Evolutionary conservation across 129 eudicot species (phyloP), one percentile per base, ranked within the genome.

Genomic region (Sambucus nigra): DNA sequence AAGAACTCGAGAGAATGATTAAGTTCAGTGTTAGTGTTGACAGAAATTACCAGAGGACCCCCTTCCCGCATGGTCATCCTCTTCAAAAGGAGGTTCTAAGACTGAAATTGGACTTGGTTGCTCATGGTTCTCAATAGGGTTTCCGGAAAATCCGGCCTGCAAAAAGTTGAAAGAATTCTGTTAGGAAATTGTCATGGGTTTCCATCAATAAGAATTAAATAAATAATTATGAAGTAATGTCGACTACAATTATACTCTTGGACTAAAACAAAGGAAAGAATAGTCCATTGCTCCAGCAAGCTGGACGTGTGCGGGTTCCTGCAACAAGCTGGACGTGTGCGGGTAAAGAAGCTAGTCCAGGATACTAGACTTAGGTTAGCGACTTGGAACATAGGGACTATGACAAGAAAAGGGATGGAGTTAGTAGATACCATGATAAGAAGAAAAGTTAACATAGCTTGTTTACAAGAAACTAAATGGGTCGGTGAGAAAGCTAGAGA

Each of bases 31-130:
- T 9, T n/a, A 15, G 57, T 8, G 42, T 16, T 33, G 5, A 33
- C 7, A 14, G 18, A 21, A 26, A 27, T 55, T 81, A 85, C 95
- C 98, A 49, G 70, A 78, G 53, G 59, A 68, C 48, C 59, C 26
- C 15, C 68, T 38, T 41, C 74, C 26, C 59, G 63, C 57, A 40
- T 47, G 75, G 25, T 69, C 80, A 42, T 81, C 77, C 60, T 84
- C 88, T 53, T 79, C 96, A 72, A 82, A 91, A 1, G 72, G 72
- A 47, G 76, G 77, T 58, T 91, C 94, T 61, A 91, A 69, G 18
- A 86, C 95, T 6, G 99, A 86, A 45, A 92, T 68, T 17, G 99
- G 99, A 67, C 96, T 82, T 19, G 99, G 99, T 64, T 86, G 87
- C 54, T 86, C 95, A 51, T 76, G 94, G 58, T 80, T 82, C 55